Percentiles rank a stretch among this genome's conserved stretches.
Evolutionary conservation across 192 early-diverging fungal species (phyloP).

Genomic region (Backusella tarrabulga): DNA sequence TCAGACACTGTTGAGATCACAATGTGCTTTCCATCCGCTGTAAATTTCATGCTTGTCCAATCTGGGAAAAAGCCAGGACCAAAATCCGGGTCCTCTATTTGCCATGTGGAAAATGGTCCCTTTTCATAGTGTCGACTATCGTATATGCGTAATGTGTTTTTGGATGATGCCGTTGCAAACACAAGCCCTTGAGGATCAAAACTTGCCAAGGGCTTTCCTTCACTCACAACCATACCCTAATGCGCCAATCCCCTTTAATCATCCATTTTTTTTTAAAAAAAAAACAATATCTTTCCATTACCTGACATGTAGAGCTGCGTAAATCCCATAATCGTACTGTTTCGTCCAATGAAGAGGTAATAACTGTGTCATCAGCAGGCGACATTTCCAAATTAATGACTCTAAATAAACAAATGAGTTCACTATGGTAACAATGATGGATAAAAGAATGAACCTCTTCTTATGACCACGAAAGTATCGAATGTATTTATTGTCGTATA

Average conservation of each 20-base stretch:
- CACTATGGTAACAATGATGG: background rate
- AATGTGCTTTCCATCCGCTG: slow-evolving; percentile 73
- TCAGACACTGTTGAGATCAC: slow-evolving; percentile 63
- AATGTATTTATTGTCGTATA: slow-evolving; percentile 94
- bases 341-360: slow-evolving; percentile 81
- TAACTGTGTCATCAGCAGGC: slow-evolving; percentile 73
- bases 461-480: slow-evolving; percentile 91
- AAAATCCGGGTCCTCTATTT: slow-evolving; percentile 24
- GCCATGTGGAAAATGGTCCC: slow-evolving; percentile 50
- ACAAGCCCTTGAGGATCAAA: slow-evolving; percentile 82
- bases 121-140: slow-evolving; percentile 52
- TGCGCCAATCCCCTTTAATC: background rate
- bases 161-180: slow-evolving; percentile 64
- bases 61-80: slow-evolving; percentile 16
- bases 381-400: slow-evolving; percentile 84
- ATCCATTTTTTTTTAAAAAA: background rate
- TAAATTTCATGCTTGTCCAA: slow-evolving; percentile 69
- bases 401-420: background rate
- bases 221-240: slow-evolving; percentile 39
- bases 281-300: slow-evolving; percentile 14
- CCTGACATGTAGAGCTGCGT: slow-evolving; percentile 55
- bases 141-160: slow-evolving; percentile 61
- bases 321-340: slow-evolving; percentile 88
- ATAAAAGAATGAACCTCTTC: slow-evolving; percentile 43
- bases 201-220: slow-evolving; percentile 54